Percentiles rank a stretch among this genome's conserved stretches.
Conservation (phyloP, 208 protist genomes). For the Paratrypanosoma confusum region DNA sequence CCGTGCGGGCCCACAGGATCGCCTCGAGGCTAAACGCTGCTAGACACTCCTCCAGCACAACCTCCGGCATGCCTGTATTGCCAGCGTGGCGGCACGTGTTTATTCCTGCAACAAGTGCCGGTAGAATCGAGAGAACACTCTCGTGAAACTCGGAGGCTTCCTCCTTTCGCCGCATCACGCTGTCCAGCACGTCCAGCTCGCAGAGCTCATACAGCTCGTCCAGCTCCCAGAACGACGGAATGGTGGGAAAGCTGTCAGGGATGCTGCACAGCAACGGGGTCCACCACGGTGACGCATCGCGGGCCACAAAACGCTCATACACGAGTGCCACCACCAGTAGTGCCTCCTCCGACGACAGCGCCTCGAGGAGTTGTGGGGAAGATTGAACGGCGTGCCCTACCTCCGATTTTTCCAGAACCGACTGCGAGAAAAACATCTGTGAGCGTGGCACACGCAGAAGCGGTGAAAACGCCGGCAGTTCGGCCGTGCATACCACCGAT, state of each 20-base stretch:
- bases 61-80: constrained; percentile 5
- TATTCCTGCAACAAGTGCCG: constrained; percentile 9
- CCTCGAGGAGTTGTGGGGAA: constrained; percentile 19
- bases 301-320: constrained; percentile 59
- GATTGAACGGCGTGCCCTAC: constrained; percentile 36
- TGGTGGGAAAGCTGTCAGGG: constrained; percentile 49
- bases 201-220: constrained; percentile 57
- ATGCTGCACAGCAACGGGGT: constrained; percentile 32
- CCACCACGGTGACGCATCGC: constrained; percentile 49
- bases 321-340: constrained; percentile 67
- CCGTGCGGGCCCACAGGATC: constrained; percentile 71
- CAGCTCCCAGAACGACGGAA: constrained; percentile 59
- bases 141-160: constrained; percentile 37
- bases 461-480: constrained; percentile 31
- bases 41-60: constrained; percentile 11
- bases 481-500: constrained; percentile 37
- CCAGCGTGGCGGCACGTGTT: constrained; percentile 5
- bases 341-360: constrained; percentile 50
- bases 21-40: constrained; percentile 31
- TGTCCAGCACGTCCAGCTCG: constrained; percentile 71
- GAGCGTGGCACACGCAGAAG: constrained; percentile 64
- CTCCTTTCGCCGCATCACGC: constrained; percentile 45
- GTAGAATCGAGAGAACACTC: constrained; percentile 12
- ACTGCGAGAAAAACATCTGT: constrained; percentile 54
- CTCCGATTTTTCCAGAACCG: constrained; percentile 32